These are phyloP conservation scores for Paramecium pentaurelia DNA, from an alignment of 73 alveolate species.

Conservation along the genomic window DNA sequence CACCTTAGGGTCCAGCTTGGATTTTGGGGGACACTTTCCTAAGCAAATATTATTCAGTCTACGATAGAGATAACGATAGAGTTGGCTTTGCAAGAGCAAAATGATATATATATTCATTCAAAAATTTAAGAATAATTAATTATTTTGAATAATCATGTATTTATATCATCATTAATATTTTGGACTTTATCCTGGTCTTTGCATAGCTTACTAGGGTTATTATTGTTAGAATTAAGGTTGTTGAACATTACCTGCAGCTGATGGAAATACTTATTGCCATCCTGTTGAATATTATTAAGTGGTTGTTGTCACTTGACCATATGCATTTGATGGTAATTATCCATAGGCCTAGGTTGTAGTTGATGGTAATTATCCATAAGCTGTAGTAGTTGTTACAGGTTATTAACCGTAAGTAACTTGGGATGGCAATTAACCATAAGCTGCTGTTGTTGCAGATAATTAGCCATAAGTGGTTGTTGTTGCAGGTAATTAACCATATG, in stretches of 20 bases:
- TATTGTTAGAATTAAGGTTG: background rate
- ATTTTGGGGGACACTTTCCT: conserved; percentile 78
- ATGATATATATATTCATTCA: background rate
- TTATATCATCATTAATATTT: background rate
- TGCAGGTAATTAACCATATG: background rate
- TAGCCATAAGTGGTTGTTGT: background rate
- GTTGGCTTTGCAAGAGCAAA: conserved; percentile 77
- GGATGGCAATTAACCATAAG: background rate
- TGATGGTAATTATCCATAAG: background rate
- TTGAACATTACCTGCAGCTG: background rate
- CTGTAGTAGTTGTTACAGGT: background rate
- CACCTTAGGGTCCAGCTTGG: conserved; percentile 61
- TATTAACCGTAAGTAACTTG: background rate
- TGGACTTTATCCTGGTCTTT: conserved; percentile 10
- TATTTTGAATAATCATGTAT: background rate
- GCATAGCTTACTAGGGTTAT: background rate
- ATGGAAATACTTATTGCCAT: background rate
- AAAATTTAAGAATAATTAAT: background rate
- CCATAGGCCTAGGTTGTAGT: background rate
- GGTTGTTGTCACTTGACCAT: background rate
- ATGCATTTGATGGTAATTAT: background rate
- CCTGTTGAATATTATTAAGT: background rate
- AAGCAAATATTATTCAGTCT: conserved; percentile 65
- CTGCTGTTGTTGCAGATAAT: background rate
- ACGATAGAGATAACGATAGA: conserved; percentile 75